phyloP scores from a whole-genome alignment of 768 basidiomycete genomes.

The Lactarius hengduanensis region DNA sequence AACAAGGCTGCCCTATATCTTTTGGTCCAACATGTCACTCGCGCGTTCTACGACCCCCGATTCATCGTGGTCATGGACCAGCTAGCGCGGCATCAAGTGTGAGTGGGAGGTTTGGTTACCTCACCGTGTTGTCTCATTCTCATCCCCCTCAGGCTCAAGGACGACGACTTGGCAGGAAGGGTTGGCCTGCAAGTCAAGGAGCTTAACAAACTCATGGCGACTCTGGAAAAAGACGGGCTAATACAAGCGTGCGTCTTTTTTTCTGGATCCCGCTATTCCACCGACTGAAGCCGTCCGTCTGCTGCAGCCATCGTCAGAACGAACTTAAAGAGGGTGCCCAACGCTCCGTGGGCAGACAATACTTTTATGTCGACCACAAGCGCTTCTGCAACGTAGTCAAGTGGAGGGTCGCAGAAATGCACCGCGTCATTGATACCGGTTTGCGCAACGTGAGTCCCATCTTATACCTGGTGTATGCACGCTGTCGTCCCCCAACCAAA shows the following conservation, averaged over 20 bases:
- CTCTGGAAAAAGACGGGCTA: slow-evolving; percentile 72
- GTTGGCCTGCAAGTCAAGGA: slow-evolving; percentile 90
- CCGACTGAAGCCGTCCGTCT: background rate
- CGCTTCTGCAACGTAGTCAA: slow-evolving; percentile 97
- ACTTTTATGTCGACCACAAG: slow-evolving; percentile 96
- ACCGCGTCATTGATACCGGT: slow-evolving; percentile 82
- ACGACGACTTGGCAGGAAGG: slow-evolving; percentile 89
- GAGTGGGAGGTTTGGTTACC: slow-evolving; percentile 48
- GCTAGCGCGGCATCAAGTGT: slow-evolving; percentile 91
- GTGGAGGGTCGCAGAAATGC: slow-evolving; percentile 94
- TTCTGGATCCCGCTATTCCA: background rate
- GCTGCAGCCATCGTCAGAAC: slow-evolving; percentile 77
- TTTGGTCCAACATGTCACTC: slow-evolving; percentile 89
- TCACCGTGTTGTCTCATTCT: slow-evolving; percentile 28
- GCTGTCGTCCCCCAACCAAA: background rate
- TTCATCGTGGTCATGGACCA: slow-evolving; percentile 92
- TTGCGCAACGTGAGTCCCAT: slow-evolving; percentile 70
- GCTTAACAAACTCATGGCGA: slow-evolving; percentile 84
- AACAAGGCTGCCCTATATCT: slow-evolving; percentile 79
- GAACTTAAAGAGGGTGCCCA: slow-evolving; percentile 89
- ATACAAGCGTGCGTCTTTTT: slow-evolving; percentile 65
- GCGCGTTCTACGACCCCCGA: slow-evolving; percentile 93
- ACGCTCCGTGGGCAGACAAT: slow-evolving; percentile 83
- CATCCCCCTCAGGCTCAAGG: slow-evolving; percentile 65
- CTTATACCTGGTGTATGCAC: background rate